Base-by-base conservation (phyloP, 495 filamentous ascomycete genomes). In the Xylaria flabelliformis region DNA sequence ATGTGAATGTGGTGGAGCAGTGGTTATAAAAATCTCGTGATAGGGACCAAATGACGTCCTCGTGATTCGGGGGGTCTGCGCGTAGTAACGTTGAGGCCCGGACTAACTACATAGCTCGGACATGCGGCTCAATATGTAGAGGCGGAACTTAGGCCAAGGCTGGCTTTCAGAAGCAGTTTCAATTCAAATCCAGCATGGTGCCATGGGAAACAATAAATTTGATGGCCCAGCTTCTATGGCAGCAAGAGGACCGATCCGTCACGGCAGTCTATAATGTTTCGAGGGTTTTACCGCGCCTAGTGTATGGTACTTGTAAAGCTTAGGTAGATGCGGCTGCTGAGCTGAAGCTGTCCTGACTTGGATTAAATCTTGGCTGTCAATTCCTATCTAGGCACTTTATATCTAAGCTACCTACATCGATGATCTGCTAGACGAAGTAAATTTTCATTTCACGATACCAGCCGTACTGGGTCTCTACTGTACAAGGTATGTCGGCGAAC, bases 171-270 rank as follows among this genome's bases (percentile, higher is more conserved):
- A 39, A 67, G 46, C 24, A 8, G 29, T 9, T 12, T 55, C 24
- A 26, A n/a, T 24, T 48, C n/a, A 26, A 67, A 67, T 36, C 19
- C 17, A 21, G 32, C 32, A 29, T n/a, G 19, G 46, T 26, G 24
- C 26, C 19, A 32, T 21, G 21, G 29, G 19, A 36, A 51, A 8
- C n/a, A 10, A n/a, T 34, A 67, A n/a, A n/a, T n/a, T n/a, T n/a
- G n/a, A n/a, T n/a, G n/a, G n/a, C n/a, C n/a, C n/a, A n/a, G 63
- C 34, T 32, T 26, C 2, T 7, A 15, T 29, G 32, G 46, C 8
- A 46, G 19, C 19, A 15, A 2, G 64, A 53, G 64, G 64, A 53
- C 64, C 64, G 64, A 53, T 36, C 64, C 64, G 64, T 46, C 29
- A 36, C 64, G 46, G 62, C 62, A 26, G 62, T 64, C 39, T 13